Percentiles rank a stretch among this genome's conserved stretches.
Conservation (phyloP, 2,329 filamentous ascomycete species). For the Aspergillus chevalieri region DNA sequence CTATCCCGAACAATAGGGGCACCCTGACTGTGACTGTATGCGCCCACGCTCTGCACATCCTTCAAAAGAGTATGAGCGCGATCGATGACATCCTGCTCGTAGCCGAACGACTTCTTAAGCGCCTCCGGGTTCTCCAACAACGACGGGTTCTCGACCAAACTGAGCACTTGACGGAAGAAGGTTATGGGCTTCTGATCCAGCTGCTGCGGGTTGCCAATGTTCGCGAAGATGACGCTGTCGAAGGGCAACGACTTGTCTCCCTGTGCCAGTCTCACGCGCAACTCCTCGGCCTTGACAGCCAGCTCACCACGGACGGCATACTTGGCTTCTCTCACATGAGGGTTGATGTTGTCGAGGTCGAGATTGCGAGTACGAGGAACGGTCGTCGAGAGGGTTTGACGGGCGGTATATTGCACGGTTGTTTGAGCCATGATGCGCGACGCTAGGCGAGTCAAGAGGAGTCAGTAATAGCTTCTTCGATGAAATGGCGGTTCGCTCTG, state of each 20-base stretch:
- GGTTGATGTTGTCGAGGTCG: slow-evolving; percentile 85
- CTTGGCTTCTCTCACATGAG: slow-evolving; percentile 75
- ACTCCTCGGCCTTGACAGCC: slow-evolving; percentile 86
- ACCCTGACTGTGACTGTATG: slow-evolving; percentile 92
- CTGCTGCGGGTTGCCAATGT: slow-evolving; percentile 98
- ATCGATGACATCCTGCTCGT: slow-evolving; percentile 82
- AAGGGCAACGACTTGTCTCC: slow-evolving; percentile 64
- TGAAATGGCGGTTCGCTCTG: no score
- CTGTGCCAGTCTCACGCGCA: slow-evolving; percentile 63
- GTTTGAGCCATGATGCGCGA: slow-evolving; percentile 23
- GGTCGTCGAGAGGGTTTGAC: slow-evolving; percentile 43
- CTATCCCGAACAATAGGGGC: slow-evolving; percentile 80
- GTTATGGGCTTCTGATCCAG: slow-evolving; percentile 98
- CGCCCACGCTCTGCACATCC: slow-evolving; percentile 83
- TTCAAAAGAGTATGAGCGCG: slow-evolving; percentile 74
- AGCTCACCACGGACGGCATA: slow-evolving; percentile 97
- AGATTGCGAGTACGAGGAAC: slow-evolving; percentile 44
- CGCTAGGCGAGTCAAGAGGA: slow-evolving; percentile 8
- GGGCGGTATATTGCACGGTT: slow-evolving; percentile 16
- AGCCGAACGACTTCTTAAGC: slow-evolving; percentile 69
- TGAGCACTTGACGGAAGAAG: slow-evolving; percentile 96
- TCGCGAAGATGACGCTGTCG: slow-evolving; percentile 85
- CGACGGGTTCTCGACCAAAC: slow-evolving; percentile 81
- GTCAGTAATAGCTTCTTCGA: neutral
- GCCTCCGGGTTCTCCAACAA: slow-evolving; percentile 77